Evolutionary conservation across 2,329 filamentous ascomycete genomes (phyloP), one percentile per base, ranked within the genome.

Genomic region (Colletotrichum ledebouriae): DNA sequence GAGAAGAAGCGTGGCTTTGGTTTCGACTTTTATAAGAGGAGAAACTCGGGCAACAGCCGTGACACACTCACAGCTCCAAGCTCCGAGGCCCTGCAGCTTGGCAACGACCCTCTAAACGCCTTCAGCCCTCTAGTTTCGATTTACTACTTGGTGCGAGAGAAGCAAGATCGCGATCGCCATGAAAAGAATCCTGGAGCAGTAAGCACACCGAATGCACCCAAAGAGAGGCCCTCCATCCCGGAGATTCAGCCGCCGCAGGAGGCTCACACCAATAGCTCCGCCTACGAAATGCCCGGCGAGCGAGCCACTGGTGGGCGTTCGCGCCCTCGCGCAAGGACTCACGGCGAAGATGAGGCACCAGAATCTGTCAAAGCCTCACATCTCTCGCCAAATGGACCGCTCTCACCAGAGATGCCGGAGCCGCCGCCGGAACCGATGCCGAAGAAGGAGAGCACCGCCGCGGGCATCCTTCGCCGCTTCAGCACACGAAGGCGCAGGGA

Each of bases 11-110:
- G 95, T 63, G 92, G 93, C 10, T 95, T 98, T 72, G 88, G 87
- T 5, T 98, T 98, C 73, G 95, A 98, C 76, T 98, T 99, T 76
- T 99, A 98, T 82, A 98, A 97, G 81, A 87, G 96, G 72, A 88
- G 94, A 67, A 98, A 94, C 76, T 98, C 95, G 1, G 91, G 90
- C 47, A 93, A 88, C 60, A 98, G 96, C 78, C 89, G 93, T 72
- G 96, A 98, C 76, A 97, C 94, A 3, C 83, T 99, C 71, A 89
- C 86, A 5, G 91, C 90, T 1, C 91, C 93, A n/a, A 98, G 95
- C 59, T 88, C 90, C 1, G 96, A 99, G 78, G 92, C 92, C 4
- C 85, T 98, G 17, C 90, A 93, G 72, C 82, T 95, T 39, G 94
- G 94, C 11, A 88, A 87, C 64, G 96, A 99, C 75, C 94, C 96